Percentiles rank a stretch among this genome's conserved stretches.
These are phyloP conservation scores for Aureobasidium pullulans DNA, from an alignment of 2,329 filamentous ascomycete genomes.

Conservation along the genomic window DNA sequence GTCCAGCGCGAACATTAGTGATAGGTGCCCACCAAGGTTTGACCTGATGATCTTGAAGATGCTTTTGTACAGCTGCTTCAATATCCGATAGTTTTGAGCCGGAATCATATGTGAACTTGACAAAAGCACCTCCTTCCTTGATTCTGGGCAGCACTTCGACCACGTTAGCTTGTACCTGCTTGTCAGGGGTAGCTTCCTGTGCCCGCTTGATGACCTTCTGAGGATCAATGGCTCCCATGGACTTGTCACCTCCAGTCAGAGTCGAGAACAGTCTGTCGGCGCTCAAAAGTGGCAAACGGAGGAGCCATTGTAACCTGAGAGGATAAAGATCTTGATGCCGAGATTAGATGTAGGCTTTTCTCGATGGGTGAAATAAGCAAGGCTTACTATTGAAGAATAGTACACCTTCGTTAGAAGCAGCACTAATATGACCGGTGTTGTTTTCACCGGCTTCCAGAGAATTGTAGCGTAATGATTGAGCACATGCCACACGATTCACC, in stretches of 20 bases:
- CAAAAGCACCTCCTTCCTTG: slow-evolving; percentile 88
- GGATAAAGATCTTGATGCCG: slow-evolving; percentile 66
- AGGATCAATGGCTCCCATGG: slow-evolving; percentile 50
- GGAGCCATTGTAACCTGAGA: slow-evolving; percentile 60
- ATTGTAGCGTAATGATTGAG: slow-evolving; percentile 20
- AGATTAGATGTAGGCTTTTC: neutral
- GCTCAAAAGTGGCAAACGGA: slow-evolving; percentile 43
- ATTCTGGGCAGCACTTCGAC: slow-evolving; percentile 76
- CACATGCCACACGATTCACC: slow-evolving; percentile 7
- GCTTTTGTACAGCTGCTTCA: slow-evolving; percentile 53
- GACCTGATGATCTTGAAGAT: slow-evolving; percentile 62
- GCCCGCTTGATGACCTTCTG: slow-evolving; percentile 44
- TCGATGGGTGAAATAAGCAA: neutral
- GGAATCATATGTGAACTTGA: slow-evolving; percentile 60
- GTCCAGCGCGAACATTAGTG: slow-evolving; percentile 57
- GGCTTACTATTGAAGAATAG: slow-evolving; percentile 80
- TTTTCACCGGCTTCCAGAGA: slow-evolving; percentile 49
- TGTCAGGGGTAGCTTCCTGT: slow-evolving; percentile 18
- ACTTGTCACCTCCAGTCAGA: slow-evolving; percentile 43
- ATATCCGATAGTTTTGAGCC: slow-evolving; percentile 40
- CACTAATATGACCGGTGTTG: slow-evolving; percentile 74
- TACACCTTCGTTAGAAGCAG: slow-evolving; percentile 68
- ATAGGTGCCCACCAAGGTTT: slow-evolving; percentile 90
- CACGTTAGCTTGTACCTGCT: slow-evolving; percentile 49
- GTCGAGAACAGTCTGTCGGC: slow-evolving; percentile 39